A percentile compares a stretch with the other conserved stretches of the same genome.
phyloP scores from a whole-genome alignment of 352 stramenopile genomes.

The Phytophthora gonapodyides region DNA sequence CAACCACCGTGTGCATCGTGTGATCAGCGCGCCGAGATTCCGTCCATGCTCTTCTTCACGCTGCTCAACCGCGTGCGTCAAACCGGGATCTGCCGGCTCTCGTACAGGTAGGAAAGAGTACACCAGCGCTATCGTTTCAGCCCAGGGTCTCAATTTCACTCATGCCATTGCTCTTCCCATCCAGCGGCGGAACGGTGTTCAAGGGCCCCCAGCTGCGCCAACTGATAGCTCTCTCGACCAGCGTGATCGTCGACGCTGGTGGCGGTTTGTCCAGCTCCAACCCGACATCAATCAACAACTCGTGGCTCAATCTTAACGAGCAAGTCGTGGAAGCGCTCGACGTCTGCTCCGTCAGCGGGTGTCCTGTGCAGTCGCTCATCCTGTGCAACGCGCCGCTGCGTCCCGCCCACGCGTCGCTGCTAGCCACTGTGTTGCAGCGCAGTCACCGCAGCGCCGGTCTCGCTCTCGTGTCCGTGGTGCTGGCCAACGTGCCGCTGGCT shows the following conservation, averaged over 20 bases:
- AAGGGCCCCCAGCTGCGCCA: conserved; percentile 55
- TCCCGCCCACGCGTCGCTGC: conserved; percentile 29
- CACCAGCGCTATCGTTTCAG: too few relatives aligned
- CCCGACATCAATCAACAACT: neutral
- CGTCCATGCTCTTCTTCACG: conserved; percentile 74
- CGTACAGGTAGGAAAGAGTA: conserved; percentile 40
- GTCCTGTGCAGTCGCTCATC: conserved; percentile 66
- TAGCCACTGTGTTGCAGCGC: conserved; percentile 42
- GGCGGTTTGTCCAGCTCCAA: conserved; percentile 10
- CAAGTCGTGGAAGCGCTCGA: conserved; percentile 59
- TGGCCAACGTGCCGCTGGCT: conserved; percentile 56
- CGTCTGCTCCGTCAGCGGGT: conserved; percentile 19
- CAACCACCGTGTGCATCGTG: neutral
- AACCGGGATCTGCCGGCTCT: conserved; percentile 68
- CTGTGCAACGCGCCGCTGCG: conserved; percentile 68
- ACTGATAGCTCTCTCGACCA: conserved; percentile 58
- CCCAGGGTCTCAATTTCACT: neutral
- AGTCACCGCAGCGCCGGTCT: conserved; percentile 32
- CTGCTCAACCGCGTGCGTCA: conserved; percentile 71
- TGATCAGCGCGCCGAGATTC: conserved; percentile 54
- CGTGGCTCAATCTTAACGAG: conserved; percentile 42
- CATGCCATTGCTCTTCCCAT: conserved; percentile 4
- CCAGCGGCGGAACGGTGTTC: conserved; percentile 48
- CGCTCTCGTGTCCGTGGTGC: conserved; percentile 57
- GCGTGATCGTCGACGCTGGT: conserved; percentile 60